A percentile compares a stretch with the other conserved stretches of the same genome.
phyloP scores from a whole-genome alignment of 2,329 filamentous ascomycete species.

The Arachnopeziza araneosa region DNA sequence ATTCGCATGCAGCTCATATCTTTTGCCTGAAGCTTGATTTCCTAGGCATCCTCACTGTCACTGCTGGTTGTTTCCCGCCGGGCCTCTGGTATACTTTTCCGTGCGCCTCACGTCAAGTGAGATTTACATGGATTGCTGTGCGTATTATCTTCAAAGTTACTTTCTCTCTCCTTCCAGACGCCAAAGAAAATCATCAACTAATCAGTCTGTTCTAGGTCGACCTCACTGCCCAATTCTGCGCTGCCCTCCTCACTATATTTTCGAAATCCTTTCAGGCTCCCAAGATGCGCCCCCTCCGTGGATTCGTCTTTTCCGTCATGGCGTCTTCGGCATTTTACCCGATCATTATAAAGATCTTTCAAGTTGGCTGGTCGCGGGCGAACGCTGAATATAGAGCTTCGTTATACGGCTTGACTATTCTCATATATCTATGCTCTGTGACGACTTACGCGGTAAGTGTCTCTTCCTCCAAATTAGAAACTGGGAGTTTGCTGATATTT shows the following conservation, averaged over 20 bases:
- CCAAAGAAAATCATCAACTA: no score
- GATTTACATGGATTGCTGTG: no score
- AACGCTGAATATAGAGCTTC: neutral
- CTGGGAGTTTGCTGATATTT: neutral
- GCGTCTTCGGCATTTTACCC: neutral
- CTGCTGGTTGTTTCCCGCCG: slow-evolving; percentile 23
- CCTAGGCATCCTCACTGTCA: slow-evolving; percentile 35
- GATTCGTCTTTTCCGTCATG: neutral
- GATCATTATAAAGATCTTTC: neutral
- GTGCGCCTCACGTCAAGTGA: no score
- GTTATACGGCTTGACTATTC: neutral
- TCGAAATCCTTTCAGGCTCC: neutral
- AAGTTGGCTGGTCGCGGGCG: neutral
- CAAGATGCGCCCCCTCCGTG: neutral
- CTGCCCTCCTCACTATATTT: no score
- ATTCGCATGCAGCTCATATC: slow-evolving; percentile 31
- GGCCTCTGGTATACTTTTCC: no score
- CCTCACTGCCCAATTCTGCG: no score
- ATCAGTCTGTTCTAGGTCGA: no score
- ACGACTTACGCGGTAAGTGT: neutral
- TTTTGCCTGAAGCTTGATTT: slow-evolving; percentile 37
- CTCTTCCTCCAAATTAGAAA: neutral
- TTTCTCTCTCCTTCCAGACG: no score
- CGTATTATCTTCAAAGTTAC: no score
- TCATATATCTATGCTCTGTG: neutral